These are phyloP conservation scores for Tetratostichococcus sp. DNA, from an alignment of 139 green algal species.

Conservation along the genomic window DNA sequence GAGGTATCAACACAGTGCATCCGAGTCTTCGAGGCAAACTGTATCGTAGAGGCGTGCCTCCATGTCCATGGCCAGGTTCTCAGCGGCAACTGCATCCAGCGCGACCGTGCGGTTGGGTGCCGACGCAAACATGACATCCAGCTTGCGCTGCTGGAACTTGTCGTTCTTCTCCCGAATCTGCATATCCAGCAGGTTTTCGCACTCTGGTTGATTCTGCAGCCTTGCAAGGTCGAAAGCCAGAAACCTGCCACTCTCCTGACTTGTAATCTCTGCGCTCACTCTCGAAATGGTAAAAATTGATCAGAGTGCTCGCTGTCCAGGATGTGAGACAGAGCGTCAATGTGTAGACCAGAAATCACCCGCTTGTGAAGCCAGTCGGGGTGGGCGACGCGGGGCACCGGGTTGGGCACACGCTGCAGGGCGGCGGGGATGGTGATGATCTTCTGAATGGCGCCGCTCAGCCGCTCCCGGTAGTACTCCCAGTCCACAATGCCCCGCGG, in stretches of 20 bases:
- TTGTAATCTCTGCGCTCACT: no score
- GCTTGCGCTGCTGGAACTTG: constrained; percentile 67
- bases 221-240: no score
- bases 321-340: no score
- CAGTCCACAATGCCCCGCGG: constrained; percentile 93
- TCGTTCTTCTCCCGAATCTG: constrained; percentile 69
- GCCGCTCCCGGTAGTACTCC: constrained; percentile 93
- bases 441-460: constrained; percentile 93
- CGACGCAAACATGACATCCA: constrained; percentile 47
- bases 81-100: not conserved
- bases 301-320: no score
- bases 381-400: constrained; percentile 78
- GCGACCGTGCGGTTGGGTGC: not conserved
- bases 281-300: no score
- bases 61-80: constrained; percentile 18
- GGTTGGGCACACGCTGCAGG: constrained; percentile 86
- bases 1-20: no score
- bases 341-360: no score
- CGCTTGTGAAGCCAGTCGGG: constrained; percentile 93
- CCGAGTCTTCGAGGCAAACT: no score
- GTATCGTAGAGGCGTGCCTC: no score
- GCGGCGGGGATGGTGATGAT: constrained; percentile 99
- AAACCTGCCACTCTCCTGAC: no score
- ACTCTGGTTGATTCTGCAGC: not conserved
- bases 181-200: no score